A percentile compares a stretch with the other conserved stretches of the same genome.
Conservation (phyloP, 305 asterid genomes). For the Lippia alba region DNA sequence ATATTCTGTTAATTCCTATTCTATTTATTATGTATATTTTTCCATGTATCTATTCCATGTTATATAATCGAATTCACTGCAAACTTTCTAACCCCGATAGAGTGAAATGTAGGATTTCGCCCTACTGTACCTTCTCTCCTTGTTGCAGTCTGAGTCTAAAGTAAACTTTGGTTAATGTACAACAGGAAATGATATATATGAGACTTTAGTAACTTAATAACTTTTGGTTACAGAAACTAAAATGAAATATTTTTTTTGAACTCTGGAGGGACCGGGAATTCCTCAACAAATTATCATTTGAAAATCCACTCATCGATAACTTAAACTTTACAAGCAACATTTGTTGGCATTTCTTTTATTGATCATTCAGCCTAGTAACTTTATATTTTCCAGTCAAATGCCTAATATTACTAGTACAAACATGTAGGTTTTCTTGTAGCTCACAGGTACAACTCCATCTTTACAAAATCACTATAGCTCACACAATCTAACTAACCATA, state of each 20-base stretch:
- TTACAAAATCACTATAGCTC: not conserved
- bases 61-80: not conserved
- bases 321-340: not conserved
- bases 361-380: not conserved
- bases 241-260: too few relatives aligned
- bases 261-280: too few relatives aligned
- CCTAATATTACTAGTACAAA: not conserved
- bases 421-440: not conserved
- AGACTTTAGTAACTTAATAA: not conserved
- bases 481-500: not conserved
- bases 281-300: too few relatives aligned
- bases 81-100: not conserved
- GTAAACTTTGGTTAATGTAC: not conserved
- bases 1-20: slow-evolving; percentile 6
- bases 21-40: not conserved
- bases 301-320: not conserved
- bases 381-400: not conserved
- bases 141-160: not conserved
- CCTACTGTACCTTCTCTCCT: not conserved
- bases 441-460: slow-evolving; percentile 2
- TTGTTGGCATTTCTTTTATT: not conserved
- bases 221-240: not conserved
- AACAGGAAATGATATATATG: not conserved
- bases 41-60: slow-evolving; percentile 10
- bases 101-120: not conserved